Conservation (phyloP, 345 rosid species). For the Eucalyptus virginea region DNA sequence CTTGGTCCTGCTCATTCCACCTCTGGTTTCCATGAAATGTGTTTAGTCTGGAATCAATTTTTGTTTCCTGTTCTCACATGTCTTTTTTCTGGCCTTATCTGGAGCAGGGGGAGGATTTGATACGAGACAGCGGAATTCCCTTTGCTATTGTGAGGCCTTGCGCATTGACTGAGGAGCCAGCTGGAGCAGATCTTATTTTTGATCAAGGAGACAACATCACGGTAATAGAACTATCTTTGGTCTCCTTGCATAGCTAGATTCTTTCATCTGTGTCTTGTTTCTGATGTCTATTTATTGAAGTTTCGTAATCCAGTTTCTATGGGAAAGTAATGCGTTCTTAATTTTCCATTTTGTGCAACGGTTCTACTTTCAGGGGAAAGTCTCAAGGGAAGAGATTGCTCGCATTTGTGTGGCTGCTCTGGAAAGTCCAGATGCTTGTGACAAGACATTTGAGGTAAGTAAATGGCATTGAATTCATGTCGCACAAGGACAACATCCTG, state of each 20-base stretch:
- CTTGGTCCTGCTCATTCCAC: neutral
- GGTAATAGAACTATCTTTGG: conserved; percentile 16
- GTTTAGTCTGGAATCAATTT: neutral
- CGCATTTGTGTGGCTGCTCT: conserved; percentile 76
- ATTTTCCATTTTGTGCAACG: neutral
- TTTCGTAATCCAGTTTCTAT: neutral
- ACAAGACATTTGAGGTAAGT: conserved; percentile 92
- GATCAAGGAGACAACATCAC: conserved; percentile 92
- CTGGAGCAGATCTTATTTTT: conserved; percentile 88
- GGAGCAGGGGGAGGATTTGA: conserved; percentile 71
- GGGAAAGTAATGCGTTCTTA: neutral
- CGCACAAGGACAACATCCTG: neutral
- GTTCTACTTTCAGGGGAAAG: conserved; percentile 49
- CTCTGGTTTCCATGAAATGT: neutral
- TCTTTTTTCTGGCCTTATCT: neutral
- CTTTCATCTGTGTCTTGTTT: neutral
- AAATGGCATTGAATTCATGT: neutral
- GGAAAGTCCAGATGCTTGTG: conserved; percentile 64
- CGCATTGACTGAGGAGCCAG: conserved; percentile 94
- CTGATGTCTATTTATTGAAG: neutral
- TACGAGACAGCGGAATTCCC: conserved; percentile 86
- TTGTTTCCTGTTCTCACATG: neutral
- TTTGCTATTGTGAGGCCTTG: conserved; percentile 84
- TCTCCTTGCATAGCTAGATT: neutral
- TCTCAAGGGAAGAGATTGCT: conserved; percentile 93